These are phyloP conservation scores for Picea abies DNA, from an alignment of 83 land plant genomes.

Conservation along the genomic window DNA sequence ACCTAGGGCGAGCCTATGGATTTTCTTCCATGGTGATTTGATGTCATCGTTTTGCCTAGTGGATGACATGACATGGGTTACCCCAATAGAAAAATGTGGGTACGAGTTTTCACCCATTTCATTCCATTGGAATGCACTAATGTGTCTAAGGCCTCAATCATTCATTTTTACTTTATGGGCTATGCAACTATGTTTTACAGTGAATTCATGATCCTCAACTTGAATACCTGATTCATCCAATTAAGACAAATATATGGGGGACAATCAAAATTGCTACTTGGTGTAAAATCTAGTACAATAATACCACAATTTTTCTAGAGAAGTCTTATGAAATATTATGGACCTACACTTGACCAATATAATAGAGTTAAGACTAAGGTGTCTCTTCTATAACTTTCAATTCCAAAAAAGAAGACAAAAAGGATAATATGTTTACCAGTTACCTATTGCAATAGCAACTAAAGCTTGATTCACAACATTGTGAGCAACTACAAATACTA, in stretches of 20 bases:
- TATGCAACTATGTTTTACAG: no score
- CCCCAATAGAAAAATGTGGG: no score
- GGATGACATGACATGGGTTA: no score
- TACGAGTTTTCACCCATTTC: no score
- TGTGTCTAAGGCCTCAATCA: no score
- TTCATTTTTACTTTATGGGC: no score
- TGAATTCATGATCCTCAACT: not conserved
- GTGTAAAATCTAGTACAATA: constrained; percentile 88
- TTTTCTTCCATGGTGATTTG: constrained; percentile 65
- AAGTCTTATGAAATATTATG: constrained; percentile 81
- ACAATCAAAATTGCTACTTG: constrained; percentile 40
- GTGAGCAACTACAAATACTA: constrained; percentile 95
- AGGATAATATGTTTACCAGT: not conserved
- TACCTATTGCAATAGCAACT: constrained; percentile 95
- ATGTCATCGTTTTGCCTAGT: no score
- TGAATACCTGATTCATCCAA: constrained; percentile 85
- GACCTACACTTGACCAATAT: constrained; percentile 69
- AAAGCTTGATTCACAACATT: constrained; percentile 99
- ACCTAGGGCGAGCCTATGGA: constrained; percentile 81
- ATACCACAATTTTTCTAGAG: constrained; percentile 99
- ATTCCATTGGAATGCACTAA: no score
- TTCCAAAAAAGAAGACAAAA: not conserved
- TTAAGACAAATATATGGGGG: constrained; percentile 79
- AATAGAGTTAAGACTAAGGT: not conserved
- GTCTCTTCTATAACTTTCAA: not conserved